Base-by-base conservation (phyloP, 2,329 filamentous ascomycete genomes). In the Trichoderma arundinaceum region DNA sequence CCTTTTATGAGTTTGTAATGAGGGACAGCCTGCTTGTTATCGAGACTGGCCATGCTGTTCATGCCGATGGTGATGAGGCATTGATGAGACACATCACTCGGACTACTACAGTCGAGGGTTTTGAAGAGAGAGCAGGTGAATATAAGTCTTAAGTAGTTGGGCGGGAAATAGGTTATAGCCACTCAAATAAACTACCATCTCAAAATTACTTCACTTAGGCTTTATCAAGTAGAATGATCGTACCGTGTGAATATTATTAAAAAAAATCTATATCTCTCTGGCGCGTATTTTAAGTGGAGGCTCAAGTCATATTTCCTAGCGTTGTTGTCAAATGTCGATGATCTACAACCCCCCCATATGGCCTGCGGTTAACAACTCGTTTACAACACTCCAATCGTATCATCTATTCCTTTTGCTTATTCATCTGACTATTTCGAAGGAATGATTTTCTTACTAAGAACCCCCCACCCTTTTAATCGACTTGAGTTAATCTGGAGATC, bases 1-100 rank as follows among this genome's bases (percentile, higher is more conserved):
- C 73, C 0, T 84, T 83, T 67, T 87, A 87, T 70, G 85, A 88
- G 74, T 68, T 85, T 7, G 70, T 86, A 22, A 78, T 86, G 73
- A 72, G 84, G 28, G 85, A 87, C 69, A 83, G 80, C 66, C 70
- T 86, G 71, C 76, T 79, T 48, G 80, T 81, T 69, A 85, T 86
- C 64, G 79, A 78, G 1, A 77, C 77, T 64, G 84, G 84, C 0
- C 79, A 83, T 65, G 81, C 81, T 6, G 64, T 66, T 10, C 69
- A 70, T 19, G 68, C 66, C 13, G 61, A 66, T 7, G 69, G 69
- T 6, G 69, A 68, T 1, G 69, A 71, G 5, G 69, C 69, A 13
- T 39, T 71, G 38, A 63, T 66, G 63, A 63, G 69, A 12, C 69
- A 71, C 33, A 56, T 71, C 12, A 69, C 65, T 22, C 65, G 38